Conservation (phyloP, 345 rosid species). For the Euphorbia pulcherrima region DNA sequence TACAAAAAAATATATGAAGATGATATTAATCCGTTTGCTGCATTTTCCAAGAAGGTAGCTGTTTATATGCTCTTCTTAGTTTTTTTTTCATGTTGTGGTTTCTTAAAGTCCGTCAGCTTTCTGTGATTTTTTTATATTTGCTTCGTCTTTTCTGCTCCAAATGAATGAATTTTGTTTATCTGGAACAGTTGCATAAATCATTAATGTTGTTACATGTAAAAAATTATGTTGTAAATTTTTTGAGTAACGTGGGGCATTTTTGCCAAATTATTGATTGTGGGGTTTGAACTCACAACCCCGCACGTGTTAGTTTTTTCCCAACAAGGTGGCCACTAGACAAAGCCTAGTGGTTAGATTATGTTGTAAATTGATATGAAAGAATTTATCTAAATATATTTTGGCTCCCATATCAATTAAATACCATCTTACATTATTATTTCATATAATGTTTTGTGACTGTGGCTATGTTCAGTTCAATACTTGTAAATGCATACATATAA, state of each 20-base stretch:
- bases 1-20: slow-evolving; percentile 98
- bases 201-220: background rate
- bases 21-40: slow-evolving; percentile 97
- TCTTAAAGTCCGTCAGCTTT: background rate
- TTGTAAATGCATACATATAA: no score
- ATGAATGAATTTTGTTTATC: background rate
- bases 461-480: no score
- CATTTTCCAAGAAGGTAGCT: slow-evolving; percentile 86
- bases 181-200: background rate
- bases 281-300: no score
- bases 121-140: background rate
- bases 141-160: background rate
- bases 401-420: slow-evolving; percentile 3
- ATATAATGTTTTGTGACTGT: background rate
- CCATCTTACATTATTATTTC: background rate
- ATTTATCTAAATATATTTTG: no score
- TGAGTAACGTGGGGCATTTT: no score
- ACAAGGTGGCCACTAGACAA: no score
- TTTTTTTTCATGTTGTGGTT: background rate
- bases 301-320: no score
- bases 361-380: no score
- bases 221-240: background rate
- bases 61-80: slow-evolving; percentile 12
- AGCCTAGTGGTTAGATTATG: no score
- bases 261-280: no score